Percentiles rank a stretch among this genome's conserved stretches.
Conservation (phyloP, 352 stramenopile species). For the Albugo candida region DNA sequence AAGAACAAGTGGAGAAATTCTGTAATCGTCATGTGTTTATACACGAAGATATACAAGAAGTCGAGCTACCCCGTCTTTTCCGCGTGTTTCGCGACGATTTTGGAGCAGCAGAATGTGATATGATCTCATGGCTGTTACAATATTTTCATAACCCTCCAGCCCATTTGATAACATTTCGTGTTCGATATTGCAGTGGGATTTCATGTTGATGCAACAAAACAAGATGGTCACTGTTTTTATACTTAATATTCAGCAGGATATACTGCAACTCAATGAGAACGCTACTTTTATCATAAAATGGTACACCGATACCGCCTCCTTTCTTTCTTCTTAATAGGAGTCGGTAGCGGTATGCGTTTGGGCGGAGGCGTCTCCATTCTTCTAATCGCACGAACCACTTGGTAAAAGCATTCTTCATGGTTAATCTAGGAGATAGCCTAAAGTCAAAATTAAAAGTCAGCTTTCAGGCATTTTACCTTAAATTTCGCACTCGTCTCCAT, state of each 20-base stretch:
- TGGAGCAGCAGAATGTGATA: slow-evolving; percentile 58
- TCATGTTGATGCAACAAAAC: neutral
- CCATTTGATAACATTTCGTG: slow-evolving; percentile 59
- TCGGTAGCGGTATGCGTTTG: slow-evolving; percentile 5
- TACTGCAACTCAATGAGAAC: slow-evolving; percentile 1
- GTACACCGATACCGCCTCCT: slow-evolving; percentile 35
- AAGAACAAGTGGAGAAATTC: slow-evolving; percentile 64
- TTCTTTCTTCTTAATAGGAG: slow-evolving; percentile 27
- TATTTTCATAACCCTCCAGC: slow-evolving; percentile 59
- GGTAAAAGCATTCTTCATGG: slow-evolving; percentile 78
- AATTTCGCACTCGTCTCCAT: slow-evolving; percentile 81
- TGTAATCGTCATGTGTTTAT: slow-evolving; percentile 44
- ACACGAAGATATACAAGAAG: slow-evolving; percentile 25
- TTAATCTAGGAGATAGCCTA: neutral
- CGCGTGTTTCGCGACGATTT: slow-evolving; percentile 77
- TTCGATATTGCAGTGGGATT: slow-evolving; percentile 40
- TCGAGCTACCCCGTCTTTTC: slow-evolving; percentile 54
- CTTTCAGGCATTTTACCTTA: slow-evolving; percentile 22
- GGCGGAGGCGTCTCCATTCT: slow-evolving; percentile 39
- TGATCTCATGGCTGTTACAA: slow-evolving; percentile 70
- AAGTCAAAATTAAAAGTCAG: neutral
- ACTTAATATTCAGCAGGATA: neutral
- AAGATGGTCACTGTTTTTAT: slow-evolving; percentile 3
- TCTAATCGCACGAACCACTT: slow-evolving; percentile 75
- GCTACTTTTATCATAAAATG: slow-evolving; percentile 10